Evolutionary conservation across 139 green algal genomes (phyloP), one percentile per base, ranked within the genome.

Genomic region (Micromonas commoda): DNA sequence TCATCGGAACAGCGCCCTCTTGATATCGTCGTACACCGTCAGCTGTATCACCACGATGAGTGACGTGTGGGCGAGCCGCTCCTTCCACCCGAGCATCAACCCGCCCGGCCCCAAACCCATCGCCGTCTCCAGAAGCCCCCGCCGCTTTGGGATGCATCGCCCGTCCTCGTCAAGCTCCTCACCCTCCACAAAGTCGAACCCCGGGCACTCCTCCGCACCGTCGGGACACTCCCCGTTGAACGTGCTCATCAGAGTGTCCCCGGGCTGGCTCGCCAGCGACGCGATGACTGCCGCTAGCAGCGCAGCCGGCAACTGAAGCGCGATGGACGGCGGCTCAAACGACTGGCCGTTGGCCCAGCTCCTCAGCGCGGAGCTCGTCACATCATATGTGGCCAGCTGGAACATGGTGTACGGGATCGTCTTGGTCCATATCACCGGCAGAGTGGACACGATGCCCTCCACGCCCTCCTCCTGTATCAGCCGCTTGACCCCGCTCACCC

Each of bases 381-480:
- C 68, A 1, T 75, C 68, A 24, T 64, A 75, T 1, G 35, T 37
- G 3, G 29, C 34, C 13, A 75, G 29, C 38, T 75, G 68, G n/a
- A 75, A 38, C 37, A 39, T 39, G 0, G 68, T 75, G 37, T 61
- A 75, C 2, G 68, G 68, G 2, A 75, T 35, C 34, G 53, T 75
- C 38, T 75, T 75, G 19, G 21, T 24, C 20, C 61, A 75, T 2
- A 39, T 71, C 34, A 61, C 68, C 19, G 68, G 68, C 29, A 75
- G 29, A 34, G 19, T 37, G 20, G 32, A 20, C 3, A 2, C 23
- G 1, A 63, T 61, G 21, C 23, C 37, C 0, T 29, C 37, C 0
- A 75, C 13, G 38, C 37, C 64, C 3, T 39, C 64, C 29, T 71
- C 64, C 35, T 3, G 68, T 4, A n/a, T 24, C 26, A 64, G 61